phyloP scores from a whole-genome alignment of 495 filamentous ascomycete species.

The Collariella sp. region DNA sequence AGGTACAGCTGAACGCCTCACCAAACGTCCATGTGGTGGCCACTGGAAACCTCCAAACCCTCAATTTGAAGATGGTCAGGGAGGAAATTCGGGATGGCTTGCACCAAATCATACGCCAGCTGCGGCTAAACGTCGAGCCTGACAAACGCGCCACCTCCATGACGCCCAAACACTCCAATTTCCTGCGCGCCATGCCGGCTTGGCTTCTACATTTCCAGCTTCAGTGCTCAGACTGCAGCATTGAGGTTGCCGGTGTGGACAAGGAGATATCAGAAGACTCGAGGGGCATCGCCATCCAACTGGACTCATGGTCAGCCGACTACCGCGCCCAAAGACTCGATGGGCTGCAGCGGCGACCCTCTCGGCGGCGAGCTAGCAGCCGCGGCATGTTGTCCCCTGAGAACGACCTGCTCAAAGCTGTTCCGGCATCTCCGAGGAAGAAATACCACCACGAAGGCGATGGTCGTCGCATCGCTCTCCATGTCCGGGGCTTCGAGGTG shows the following conservation, averaged over 20 bases:
- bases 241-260: constrained; percentile 88
- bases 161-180: constrained; percentile 46
- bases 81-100: constrained; percentile 87
- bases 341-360: constrained; percentile 38
- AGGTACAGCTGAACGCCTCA: constrained; percentile 71
- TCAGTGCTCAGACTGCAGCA: constrained; percentile 77
- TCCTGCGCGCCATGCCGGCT: constrained; percentile 65
- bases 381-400: constrained; percentile 50
- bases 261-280: constrained; percentile 65
- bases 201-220: constrained; percentile 83
- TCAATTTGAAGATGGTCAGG: constrained; percentile 81
- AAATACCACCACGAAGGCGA: constrained; percentile 56
- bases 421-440: constrained; percentile 54
- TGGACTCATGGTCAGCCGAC: constrained; percentile 86
- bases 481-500: constrained; percentile 73
- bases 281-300: constrained; percentile 72
- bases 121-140: constrained; percentile 53
- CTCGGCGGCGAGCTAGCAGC: constrained; percentile 51
- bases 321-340: constrained; percentile 77
- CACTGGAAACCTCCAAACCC: constrained; percentile 72
- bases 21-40: constrained; percentile 78
- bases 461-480: constrained; percentile 71
- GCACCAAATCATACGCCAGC: constrained; percentile 78
- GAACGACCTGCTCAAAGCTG: constrained; percentile 46
- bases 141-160: constrained; percentile 48